Evolutionary conservation across 73 alveolate genomes (phyloP).

Genomic region (Diophrys sp.): DNA sequence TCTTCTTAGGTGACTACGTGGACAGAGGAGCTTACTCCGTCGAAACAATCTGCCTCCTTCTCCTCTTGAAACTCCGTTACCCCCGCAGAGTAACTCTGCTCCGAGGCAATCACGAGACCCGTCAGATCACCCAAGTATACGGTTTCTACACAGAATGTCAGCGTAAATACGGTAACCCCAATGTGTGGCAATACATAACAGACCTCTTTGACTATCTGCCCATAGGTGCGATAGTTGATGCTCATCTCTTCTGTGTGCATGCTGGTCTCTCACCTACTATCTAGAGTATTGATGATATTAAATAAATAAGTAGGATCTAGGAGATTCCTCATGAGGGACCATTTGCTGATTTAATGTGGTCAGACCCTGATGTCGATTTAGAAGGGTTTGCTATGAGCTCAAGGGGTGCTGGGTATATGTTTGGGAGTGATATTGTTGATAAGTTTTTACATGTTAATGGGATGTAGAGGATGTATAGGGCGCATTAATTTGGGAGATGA

Average conservation of each 20-base stretch:
- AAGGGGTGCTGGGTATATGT: constrained; percentile 98
- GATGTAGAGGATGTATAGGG: constrained; percentile 88
- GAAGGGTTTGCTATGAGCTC: constrained; percentile 86
- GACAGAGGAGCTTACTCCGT: constrained; percentile 86
- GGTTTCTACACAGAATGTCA: constrained; percentile 99
- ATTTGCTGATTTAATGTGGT: constrained; percentile 97
- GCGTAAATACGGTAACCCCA: constrained; percentile 92
- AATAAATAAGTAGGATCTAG: constrained; percentile 84
- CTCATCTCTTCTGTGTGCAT: constrained; percentile 95
- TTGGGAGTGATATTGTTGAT: constrained; percentile 95
- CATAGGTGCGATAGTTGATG: constrained; percentile 92
- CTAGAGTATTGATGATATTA: constrained; percentile 91
- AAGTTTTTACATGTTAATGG: constrained; percentile 90
- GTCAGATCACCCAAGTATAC: constrained; percentile 90
- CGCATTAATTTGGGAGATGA: too few relatives aligned
- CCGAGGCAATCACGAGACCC: constrained; percentile 92
- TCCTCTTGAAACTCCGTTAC: constrained; percentile 83
- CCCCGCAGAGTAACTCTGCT: constrained; percentile 83
- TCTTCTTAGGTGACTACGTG: constrained; percentile 91
- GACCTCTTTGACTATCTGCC: constrained; percentile 98
- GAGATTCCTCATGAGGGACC: constrained; percentile 99
- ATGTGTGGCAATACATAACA: constrained; percentile 92
- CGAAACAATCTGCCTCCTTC: constrained; percentile 73
- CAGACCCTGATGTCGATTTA: constrained; percentile 94
- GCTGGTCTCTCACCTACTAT: constrained; percentile 98